Evolutionary conservation across 768 basidiomycete genomes (phyloP).

Genomic region (Fomitopsis pulvina): DNA sequence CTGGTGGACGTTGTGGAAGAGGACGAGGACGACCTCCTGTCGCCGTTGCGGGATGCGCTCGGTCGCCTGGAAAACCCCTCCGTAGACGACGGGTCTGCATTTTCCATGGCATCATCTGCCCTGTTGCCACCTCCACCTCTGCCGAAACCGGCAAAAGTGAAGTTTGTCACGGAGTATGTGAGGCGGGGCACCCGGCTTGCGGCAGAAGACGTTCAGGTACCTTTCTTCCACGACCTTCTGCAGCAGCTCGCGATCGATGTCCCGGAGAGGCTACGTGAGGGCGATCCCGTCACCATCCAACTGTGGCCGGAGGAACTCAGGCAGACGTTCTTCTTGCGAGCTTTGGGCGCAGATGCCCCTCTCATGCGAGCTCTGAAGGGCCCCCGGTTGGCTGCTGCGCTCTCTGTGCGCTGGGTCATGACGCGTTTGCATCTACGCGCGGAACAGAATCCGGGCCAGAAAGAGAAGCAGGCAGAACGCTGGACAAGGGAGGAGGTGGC

Average conservation of each 20-base stretch:
- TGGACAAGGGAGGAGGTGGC: conserved; percentile 64
- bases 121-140: conserved; percentile 8
- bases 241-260: conserved; percentile 17
- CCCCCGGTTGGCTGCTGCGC: conserved; percentile 38
- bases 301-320: conserved; percentile 44
- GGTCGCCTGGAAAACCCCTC: conserved; percentile 44
- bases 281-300: conserved; percentile 37
- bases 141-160: conserved; percentile 18
- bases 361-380: conserved; percentile 38
- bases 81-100: conserved; percentile 22
- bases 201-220: conserved; percentile 49
- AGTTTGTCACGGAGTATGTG: conserved; percentile 47
- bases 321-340: conserved; percentile 47
- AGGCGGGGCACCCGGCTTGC: conserved; percentile 65
- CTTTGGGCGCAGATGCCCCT: conserved; percentile 47
- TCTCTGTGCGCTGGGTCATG: conserved; percentile 61
- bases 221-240: conserved; percentile 42
- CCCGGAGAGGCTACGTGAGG: conserved; percentile 8
- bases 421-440: conserved; percentile 44
- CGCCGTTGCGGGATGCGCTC: conserved; percentile 63
- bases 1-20: conserved; percentile 39
- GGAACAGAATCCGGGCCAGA: conserved; percentile 38
- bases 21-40: conserved; percentile 48
- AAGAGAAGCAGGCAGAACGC: conserved; percentile 57
- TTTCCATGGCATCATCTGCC: conserved; percentile 26